Conservation (phyloP, 176 grass and related monocot species). For the Oryza punctata region DNA sequence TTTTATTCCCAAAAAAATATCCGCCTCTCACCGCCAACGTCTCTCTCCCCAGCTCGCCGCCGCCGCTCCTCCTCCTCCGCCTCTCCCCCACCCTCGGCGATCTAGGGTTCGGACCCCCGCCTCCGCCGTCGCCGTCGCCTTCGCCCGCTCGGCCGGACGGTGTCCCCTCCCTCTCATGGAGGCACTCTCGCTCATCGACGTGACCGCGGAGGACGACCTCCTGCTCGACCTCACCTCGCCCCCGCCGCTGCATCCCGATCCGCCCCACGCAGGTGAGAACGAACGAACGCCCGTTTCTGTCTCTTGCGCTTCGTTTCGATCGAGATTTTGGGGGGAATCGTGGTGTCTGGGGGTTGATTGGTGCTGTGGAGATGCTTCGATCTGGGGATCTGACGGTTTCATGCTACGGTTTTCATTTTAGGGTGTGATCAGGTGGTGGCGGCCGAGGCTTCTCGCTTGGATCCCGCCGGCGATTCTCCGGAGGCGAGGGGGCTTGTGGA, state of each 20-base stretch:
- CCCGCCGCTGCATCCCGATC: conserved; percentile 38
- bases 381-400: conserved; percentile 11
- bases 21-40: conserved; percentile 14
- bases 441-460: background rate
- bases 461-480: background rate
- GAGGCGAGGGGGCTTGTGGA: conserved; percentile 26
- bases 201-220: conserved; percentile 66
- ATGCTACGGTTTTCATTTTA: background rate
- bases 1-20: background rate
- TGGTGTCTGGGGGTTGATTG: background rate
- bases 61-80: background rate
- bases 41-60: conserved; percentile 29
- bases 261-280: conserved; percentile 26
- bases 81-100: conserved; percentile 17
- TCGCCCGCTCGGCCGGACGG: too few species aligned
- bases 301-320: background rate
- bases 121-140: background rate
- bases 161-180: conserved; percentile 42
- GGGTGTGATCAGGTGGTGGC: background rate
- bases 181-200: conserved; percentile 66
- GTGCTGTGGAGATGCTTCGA: background rate
- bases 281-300: background rate
- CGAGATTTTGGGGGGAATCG: background rate
- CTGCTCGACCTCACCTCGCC: conserved; percentile 49
- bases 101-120: conserved; percentile 38